Evolutionary conservation across 164 flowering plant genomes (phyloP).

Genomic region (Magnolia sinica): DNA sequence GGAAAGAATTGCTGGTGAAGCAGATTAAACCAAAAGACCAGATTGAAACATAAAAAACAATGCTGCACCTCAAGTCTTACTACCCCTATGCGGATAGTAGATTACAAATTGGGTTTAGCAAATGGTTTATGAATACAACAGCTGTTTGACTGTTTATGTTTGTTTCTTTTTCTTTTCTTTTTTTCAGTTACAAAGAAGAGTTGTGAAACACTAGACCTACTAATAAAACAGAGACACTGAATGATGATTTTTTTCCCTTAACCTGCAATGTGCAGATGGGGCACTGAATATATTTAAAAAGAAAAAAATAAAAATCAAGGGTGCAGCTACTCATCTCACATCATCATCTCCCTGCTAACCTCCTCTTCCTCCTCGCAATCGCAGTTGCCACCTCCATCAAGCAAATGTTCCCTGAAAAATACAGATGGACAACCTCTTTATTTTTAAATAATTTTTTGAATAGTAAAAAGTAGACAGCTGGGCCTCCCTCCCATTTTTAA

Average conservation of each 20-base stretch:
- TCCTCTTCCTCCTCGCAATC: conserved; percentile 26
- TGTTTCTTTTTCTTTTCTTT: not conserved
- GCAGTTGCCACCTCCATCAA: conserved; percentile 29
- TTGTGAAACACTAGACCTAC: not conserved
- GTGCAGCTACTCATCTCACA: not conserved
- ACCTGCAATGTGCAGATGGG: conserved; percentile 3
- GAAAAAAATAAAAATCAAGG: not conserved
- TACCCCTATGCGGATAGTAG: no score
- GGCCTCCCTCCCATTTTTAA: no score
- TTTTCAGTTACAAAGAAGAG: not conserved
- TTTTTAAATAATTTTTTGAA: not conserved
- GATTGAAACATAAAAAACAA: no score
- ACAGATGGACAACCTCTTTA: not conserved
- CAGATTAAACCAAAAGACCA: no score
- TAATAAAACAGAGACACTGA: not conserved
- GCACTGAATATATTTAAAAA: not conserved
- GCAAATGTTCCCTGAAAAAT: conserved; percentile 50
- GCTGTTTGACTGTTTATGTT: not conserved
- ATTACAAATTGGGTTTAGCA: not conserved
- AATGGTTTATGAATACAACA: not conserved
- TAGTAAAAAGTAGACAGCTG: not conserved
- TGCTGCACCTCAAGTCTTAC: no score
- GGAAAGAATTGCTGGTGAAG: no score
- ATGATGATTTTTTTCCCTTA: not conserved
- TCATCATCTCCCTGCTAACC: not conserved